Evolutionary conservation across 2,329 filamentous ascomycete genomes (phyloP), one percentile per base, ranked within the genome.

Genomic region (Trichoderma sp.): DNA sequence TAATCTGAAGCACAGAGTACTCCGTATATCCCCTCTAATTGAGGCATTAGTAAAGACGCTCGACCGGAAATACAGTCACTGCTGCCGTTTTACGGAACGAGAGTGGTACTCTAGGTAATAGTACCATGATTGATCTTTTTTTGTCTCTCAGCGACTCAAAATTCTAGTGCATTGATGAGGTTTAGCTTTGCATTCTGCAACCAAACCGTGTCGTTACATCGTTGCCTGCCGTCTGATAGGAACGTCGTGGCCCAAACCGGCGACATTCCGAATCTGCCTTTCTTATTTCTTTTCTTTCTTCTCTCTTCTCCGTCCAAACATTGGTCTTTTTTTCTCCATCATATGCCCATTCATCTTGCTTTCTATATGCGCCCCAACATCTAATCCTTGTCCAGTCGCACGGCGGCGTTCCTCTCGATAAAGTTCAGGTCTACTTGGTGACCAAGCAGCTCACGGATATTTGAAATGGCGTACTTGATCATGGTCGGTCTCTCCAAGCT

Each of bases 341-440:
- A 32, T 21, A 58, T 39, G 30, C 24, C 9, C 0, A 11, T n/a
- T 26, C 39, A 61, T 11, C 28, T 51, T 24, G 15, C 28, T 53
- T 28, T 70, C 32, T 62, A 62, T 70, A 30, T 43, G 15, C 39
- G 39, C 30, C 21, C 7, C 56, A 36, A 34, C 56, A 34, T 71
- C 72, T 90, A 95, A 77, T 94, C 89, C 85, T 94, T 95, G 77
- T 97, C 93, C 80, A 98, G 85, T 81, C 95, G 88, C 73, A 98
- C 95, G 24, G 95, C 96, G 12, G 95, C 91, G 83, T 97, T 98
- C 76, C 87, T 90, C 85, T 97, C 92, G 76, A 99, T 94, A 84
- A 98, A 98, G 79, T 90, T 90, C 80, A 98, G 84, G 83, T 98
- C 95, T 56, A 98, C 95, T 86, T 97, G 97, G 85, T 99, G 95